Percentiles rank a stretch among this genome's conserved stretches.
Conservation (phyloP, 1,284 basidiomycete species). For the Afroboletus lepidellus region DNA sequence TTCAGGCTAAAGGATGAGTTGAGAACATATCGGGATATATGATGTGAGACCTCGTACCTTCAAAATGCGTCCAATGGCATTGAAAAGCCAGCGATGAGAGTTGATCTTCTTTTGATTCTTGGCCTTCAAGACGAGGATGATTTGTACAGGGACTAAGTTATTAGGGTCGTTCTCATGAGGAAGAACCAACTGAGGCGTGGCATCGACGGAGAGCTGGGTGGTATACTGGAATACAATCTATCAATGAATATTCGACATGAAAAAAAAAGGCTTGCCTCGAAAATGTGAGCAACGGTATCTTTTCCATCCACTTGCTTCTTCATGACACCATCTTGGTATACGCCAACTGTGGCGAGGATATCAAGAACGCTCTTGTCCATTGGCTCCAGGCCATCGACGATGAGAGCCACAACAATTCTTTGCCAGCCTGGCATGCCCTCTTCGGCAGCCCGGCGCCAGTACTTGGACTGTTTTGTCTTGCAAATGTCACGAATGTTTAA, state of each 20-base stretch:
- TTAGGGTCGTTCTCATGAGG: slow-evolving; percentile 86
- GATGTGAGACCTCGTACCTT: slow-evolving; percentile 41
- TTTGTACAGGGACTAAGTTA: slow-evolving; percentile 93
- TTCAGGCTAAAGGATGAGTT: slow-evolving; percentile 62
- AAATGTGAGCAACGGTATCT: slow-evolving; percentile 89
- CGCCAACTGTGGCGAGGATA: slow-evolving; percentile 82
- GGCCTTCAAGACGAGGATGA: slow-evolving; percentile 93
- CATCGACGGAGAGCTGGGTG: slow-evolving; percentile 88
- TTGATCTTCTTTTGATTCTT: slow-evolving; percentile 99
- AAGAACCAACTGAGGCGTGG: slow-evolving; percentile 85
- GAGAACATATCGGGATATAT: slow-evolving; percentile 10
- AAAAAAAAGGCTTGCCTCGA: slow-evolving; percentile 64
- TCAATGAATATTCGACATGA: slow-evolving; percentile 7
- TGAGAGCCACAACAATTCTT: slow-evolving; percentile 86
- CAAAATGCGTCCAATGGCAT: slow-evolving; percentile 86
- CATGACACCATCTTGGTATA: slow-evolving; percentile 95
- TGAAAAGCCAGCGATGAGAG: slow-evolving; percentile 97
- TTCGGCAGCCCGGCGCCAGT: slow-evolving; percentile 83
- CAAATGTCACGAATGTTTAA: slow-evolving; percentile 98
- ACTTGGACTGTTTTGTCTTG: slow-evolving; percentile 94
- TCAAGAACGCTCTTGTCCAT: slow-evolving; percentile 96
- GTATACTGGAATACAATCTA: slow-evolving; percentile 61
- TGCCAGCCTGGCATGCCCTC: slow-evolving; percentile 92
- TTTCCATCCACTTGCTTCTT: slow-evolving; percentile 93
- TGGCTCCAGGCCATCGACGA: slow-evolving; percentile 92